Evolutionary conservation across 2,329 filamentous ascomycete genomes (phyloP), one percentile per base, ranked within the genome.

Genomic region (Curvularia sp.): DNA sequence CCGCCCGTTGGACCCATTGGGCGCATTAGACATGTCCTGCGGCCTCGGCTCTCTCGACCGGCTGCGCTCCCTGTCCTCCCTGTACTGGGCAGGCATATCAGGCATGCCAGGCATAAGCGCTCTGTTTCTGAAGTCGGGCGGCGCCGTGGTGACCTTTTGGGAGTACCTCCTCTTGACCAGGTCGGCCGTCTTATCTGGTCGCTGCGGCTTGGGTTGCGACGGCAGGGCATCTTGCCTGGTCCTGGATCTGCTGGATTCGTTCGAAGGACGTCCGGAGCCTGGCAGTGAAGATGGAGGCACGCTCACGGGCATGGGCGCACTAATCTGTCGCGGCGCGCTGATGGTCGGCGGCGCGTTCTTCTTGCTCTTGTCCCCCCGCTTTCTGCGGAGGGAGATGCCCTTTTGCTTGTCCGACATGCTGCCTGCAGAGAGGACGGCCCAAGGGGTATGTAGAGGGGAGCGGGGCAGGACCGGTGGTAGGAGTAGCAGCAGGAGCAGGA

Each of bases 111-210:
- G 81, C 68, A 97, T 83, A 18, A 92, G 86, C 19, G 86, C 86
- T 55, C 85, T 87, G 66, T 84, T 81, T 68, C 89, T 86, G 73
- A 87, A 90, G 69, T 91, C 88, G 59, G 86, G 80, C 1, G 90
- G 90, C 1, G 89, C 78, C 64, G 91, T 88, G 69, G 93, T 94
- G 77, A 97, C 96, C 60, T 94, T 89, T 41, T 93, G 93, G 38
- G 95, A 98, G 79, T 98, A 99, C 68, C 95, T 85, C 68, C 93
- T 86, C 81, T 98, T 98, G 58, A 99, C 93, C 53, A 98, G 83
- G 76, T 99, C 94, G 18, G 87, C 86, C 41, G 87, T 89, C 68
- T 85, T 83, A 49, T 76, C 75, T 53, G 79, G 80, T 55, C 79
- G 73, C 61, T 79, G 78, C 38, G 78, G 76, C 53, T 79, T 74